Conservation (phyloP, 1,284 basidiomycete genomes). For the Takashimella koratensis region DNA sequence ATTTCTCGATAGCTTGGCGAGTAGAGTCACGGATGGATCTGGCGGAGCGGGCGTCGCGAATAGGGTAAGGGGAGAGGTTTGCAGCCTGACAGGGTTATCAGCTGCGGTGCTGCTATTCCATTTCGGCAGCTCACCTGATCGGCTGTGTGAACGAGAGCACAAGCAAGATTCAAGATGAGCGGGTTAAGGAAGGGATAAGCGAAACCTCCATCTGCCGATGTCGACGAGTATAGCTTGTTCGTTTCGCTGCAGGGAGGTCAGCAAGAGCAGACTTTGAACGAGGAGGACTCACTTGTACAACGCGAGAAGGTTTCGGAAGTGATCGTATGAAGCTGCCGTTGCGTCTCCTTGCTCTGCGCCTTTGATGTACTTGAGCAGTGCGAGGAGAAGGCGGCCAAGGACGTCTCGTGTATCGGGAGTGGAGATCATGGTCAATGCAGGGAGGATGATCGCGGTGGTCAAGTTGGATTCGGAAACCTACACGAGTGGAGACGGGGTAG, state of each 20-base stretch:
- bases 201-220: slow-evolving; percentile 18
- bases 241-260: slow-evolving; percentile 21
- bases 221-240: slow-evolving; percentile 32
- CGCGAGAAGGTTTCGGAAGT: slow-evolving; percentile 20
- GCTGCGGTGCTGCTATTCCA: too few species aligned
- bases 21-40: slow-evolving; percentile 37
- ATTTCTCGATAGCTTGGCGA: slow-evolving; percentile 38
- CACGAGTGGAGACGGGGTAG: neutral
- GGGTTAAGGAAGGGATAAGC: slow-evolving; percentile 31
- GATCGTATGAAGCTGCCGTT: slow-evolving; percentile 14
- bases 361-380: slow-evolving; percentile 26
- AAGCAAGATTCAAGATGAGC: slow-evolving; percentile 23
- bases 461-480: neutral
- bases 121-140: neutral
- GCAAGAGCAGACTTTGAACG: neutral
- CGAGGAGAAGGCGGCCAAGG: slow-evolving; percentile 21
- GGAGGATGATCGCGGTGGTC: neutral
- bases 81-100: slow-evolving; percentile 20
- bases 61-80: slow-evolving; percentile 21
- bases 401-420: slow-evolving; percentile 12
- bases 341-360: neutral
- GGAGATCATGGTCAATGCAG: neutral
- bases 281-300: slow-evolving; percentile 27
- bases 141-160: slow-evolving; percentile 4
- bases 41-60: slow-evolving; percentile 26